phyloP scores from a whole-genome alignment of 352 stramenopile genomes.

The Phytophthora sojae region DNA sequence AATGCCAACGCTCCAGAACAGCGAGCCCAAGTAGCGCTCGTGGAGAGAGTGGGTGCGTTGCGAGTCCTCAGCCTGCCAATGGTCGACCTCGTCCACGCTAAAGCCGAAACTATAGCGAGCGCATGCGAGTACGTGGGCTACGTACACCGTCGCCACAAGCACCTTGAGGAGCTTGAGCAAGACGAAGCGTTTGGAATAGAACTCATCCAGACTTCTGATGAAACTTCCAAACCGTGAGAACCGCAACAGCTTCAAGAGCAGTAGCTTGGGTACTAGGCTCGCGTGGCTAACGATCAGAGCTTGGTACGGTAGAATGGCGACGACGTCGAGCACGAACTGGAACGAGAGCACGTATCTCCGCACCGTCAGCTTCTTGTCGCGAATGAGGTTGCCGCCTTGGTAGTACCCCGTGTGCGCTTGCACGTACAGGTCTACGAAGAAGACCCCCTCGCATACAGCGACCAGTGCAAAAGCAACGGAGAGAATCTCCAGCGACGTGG shows the following conservation, averaged over 20 bases:
- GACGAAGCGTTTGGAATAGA: slow-evolving; percentile 64
- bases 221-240: slow-evolving; percentile 42
- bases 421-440: slow-evolving; percentile 56
- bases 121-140: slow-evolving; percentile 40
- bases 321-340: slow-evolving; percentile 51
- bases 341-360: slow-evolving; percentile 51
- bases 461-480: slow-evolving; percentile 31
- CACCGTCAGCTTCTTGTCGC: slow-evolving; percentile 40
- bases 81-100: neutral
- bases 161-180: slow-evolving; percentile 49
- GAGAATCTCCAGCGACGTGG: slow-evolving; percentile 12
- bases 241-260: slow-evolving; percentile 49
- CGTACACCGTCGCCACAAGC: slow-evolving; percentile 44
- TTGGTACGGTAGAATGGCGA: slow-evolving; percentile 48
- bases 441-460: slow-evolving; percentile 47
- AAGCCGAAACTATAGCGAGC: neutral
- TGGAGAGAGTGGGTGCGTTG: neutral
- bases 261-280: slow-evolving; percentile 33
- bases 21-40: neutral
- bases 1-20: slow-evolving; percentile 1
- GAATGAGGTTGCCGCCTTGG: slow-evolving; percentile 56
- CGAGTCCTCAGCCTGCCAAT: neutral
- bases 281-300: slow-evolving; percentile 1
- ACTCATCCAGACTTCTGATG: slow-evolving; percentile 51
- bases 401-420: slow-evolving; percentile 65